Conservation (phyloP, 1,284 basidiomycete species). For the Pyrrhoderma lamaoense region DNA sequence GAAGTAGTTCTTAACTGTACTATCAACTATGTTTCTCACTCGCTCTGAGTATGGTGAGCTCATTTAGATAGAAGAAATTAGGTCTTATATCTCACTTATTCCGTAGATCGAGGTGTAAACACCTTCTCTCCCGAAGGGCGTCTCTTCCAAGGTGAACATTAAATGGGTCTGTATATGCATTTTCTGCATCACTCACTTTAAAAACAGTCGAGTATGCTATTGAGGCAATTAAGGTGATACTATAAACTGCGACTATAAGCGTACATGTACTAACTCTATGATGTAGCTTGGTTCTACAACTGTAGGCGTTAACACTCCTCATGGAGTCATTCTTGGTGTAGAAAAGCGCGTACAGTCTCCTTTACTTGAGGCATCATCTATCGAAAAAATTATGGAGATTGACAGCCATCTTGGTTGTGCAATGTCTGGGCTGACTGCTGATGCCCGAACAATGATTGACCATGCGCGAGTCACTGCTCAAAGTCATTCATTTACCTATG, state of each 20-base stretch:
- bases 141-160: slow-evolving; percentile 72
- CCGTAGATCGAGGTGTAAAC: slow-evolving; percentile 90
- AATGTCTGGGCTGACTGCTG: slow-evolving; percentile 97
- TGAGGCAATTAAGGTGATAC: slow-evolving; percentile 86
- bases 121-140: slow-evolving; percentile 98
- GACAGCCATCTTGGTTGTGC: slow-evolving; percentile 95
- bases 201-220: slow-evolving; percentile 94
- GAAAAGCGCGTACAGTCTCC: slow-evolving; percentile 99
- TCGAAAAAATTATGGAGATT: slow-evolving; percentile 99
- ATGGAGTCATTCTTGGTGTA: slow-evolving; percentile 91
- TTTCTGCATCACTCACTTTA: slow-evolving; percentile 8
- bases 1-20: neutral
- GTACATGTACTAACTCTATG: slow-evolving; percentile 14
- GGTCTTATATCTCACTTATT: neutral
- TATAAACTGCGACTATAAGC: slow-evolving; percentile 1
- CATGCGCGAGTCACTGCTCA: slow-evolving; percentile 96
- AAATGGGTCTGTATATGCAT: slow-evolving; percentile 16
- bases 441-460: slow-evolving; percentile 99
- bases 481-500: slow-evolving; percentile 96
- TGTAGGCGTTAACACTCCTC: slow-evolving; percentile 81
- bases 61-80: neutral
- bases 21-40: slow-evolving; percentile 72
- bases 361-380: slow-evolving; percentile 89
- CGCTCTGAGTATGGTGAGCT: slow-evolving; percentile 82
- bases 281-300: slow-evolving; percentile 93